Evolutionary conservation across 2,329 filamentous ascomycete species (phyloP), one percentile per base, ranked within the genome.

Genomic region (Beauveria pseudobassiana): DNA sequence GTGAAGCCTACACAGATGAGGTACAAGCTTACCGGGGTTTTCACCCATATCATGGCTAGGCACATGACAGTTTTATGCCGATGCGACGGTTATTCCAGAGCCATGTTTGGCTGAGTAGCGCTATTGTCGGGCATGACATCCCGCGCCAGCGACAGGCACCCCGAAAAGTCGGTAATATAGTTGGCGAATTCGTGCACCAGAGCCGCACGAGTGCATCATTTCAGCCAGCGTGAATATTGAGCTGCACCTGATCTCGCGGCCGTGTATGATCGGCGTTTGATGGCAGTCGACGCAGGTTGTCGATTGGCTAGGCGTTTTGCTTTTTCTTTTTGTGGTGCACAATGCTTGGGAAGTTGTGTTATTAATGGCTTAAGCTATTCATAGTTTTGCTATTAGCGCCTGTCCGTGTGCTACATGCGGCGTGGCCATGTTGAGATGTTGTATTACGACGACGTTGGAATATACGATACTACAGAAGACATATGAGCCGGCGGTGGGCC

Each of bases 291-390:
- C 43, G 50, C 59, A 54, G 50, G 50, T 43, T 54, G 59, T 54
- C n/a, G 50, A 55, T 61, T 55, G 22, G 12, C 51, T 43, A 55
- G 59, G 59, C 59, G 59, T 61, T 61, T 40, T 61, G 50, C 28
- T 54, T 48, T 54, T 14, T 48, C 26, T 59, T 59, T 22, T 51
- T 28, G 20, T 18, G 12, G 34, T 43, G 30, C 59, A 22, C 30
- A 28, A 48, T 61, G 22, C 20, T 55, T 43, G 59, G 59, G 30
- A 49, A 48, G 30, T 49, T 60, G 20, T 53, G 20, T 30, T 55
- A 22, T 50, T 49, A 49, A 28, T 55, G 59, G 12, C 42, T 34
- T 46, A 30, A 30, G 6, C 50, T 43, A 30, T 54, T 26, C 50
- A 55, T 43, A 42, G 7, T 9, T 54, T 30, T 45, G 51, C 50